Evolutionary conservation across 2,329 filamentous ascomycete genomes (phyloP).

Genomic region (Diplocarpon mali): DNA sequence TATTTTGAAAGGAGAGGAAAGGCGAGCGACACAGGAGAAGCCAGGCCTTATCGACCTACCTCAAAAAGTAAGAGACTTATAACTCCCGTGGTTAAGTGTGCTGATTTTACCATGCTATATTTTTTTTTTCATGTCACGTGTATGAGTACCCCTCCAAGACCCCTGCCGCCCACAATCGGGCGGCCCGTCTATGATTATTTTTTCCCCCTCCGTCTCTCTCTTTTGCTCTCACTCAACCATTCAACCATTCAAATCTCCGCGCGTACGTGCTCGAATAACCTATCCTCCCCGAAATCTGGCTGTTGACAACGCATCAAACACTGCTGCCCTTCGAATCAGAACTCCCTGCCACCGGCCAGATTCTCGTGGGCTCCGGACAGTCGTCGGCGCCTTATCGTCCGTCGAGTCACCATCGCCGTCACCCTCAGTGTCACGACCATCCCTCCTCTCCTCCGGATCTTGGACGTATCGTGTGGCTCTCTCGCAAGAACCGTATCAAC

Average conservation of each 20-base stretch:
- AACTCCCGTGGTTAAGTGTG: too few species aligned
- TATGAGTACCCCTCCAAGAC: background rate
- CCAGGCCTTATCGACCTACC: too few species aligned
- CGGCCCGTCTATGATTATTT: background rate
- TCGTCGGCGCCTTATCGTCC: background rate
- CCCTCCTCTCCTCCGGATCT: background rate
- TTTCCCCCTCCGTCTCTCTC: background rate
- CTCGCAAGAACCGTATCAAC: constrained; percentile 1
- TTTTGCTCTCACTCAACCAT: too few species aligned
- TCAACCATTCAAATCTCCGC: too few species aligned
- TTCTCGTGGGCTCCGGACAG: background rate
- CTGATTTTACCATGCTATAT: too few species aligned
- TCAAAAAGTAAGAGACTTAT: too few species aligned
- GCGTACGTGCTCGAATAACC: background rate
- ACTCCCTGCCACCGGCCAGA: background rate
- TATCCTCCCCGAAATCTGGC: background rate
- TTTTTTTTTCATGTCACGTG: constrained; percentile 2
- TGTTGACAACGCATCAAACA: constrained; percentile 9
- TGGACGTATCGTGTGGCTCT: background rate
- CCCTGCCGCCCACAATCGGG: background rate
- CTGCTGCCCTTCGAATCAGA: constrained; percentile 1
- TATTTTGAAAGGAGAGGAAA: too few species aligned
- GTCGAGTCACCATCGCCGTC: background rate
- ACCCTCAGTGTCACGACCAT: background rate
- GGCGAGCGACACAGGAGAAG: too few species aligned